Base-by-base conservation (phyloP, 768 basidiomycete genomes). In the Tremella fuciformis region DNA sequence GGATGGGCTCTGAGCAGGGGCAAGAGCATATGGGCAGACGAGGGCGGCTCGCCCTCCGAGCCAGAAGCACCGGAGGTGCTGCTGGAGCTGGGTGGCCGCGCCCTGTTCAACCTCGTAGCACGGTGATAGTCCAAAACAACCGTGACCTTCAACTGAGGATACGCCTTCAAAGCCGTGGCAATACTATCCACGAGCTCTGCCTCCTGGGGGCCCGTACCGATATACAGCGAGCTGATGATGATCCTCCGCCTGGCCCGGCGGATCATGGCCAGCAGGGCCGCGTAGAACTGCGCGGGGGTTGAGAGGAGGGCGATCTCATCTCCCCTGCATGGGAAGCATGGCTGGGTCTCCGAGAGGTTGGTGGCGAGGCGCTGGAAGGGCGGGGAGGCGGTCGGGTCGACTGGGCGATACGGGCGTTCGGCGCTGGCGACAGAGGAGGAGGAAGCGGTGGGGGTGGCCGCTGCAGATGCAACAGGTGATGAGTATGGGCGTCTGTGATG, bases 1-100 rank as follows among this genome's bases (percentile, higher is more conserved):
- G 86, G 87, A 76, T 87, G 88, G 39, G 84, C 80, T n/a, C 82
- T 70, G 0, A 91, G 70, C 13, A 98, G 81, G 13, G 91, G 87
- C 2, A 87, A 79, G 8, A 97, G 70, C 24, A 80, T 63, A 37
- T 79, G 78, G 2, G 80, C 79, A 13, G 82, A 61, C 82, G 80
- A 70, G 79, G 84, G 16, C 82, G 83, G 2, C 86, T 86, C 50
- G 11, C 68, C 37, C 1, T 38, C 47, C 37, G 50, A 58, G 13
- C 29, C 29, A 34, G 29, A 34, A 11, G 29, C 29, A 11, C 29
- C 11, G 29, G 29, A 6, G 29, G 6, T 34, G 42, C 7, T 15
- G 42, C 22, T 46, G 42, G 42, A 6, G 16, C 46, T 51, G 40
- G 74, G 74, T 13, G 70, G 64, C 53, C 80, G 69, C 1, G 29